phyloP scores from a whole-genome alignment of 2,329 filamentous ascomycete genomes.

The Cytospora paraplurivora region DNA sequence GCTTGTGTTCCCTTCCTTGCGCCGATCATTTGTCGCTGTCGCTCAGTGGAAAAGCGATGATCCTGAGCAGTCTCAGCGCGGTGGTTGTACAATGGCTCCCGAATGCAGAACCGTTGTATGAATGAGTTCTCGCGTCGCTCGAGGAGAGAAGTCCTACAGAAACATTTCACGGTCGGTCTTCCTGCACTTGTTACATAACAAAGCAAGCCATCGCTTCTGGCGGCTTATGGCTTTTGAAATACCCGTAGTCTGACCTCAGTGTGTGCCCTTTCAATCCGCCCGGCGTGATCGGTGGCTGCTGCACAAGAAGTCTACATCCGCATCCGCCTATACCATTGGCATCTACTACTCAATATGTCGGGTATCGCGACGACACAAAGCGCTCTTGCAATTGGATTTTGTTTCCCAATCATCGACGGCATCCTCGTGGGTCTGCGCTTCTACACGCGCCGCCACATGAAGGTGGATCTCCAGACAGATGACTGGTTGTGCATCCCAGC shows the following conservation, averaged over 20 bases:
- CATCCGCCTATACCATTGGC: background rate
- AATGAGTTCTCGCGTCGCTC: no score
- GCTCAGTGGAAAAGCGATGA: no score
- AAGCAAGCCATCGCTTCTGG: no score
- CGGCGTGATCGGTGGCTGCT: no score
- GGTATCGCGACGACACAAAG: conserved; percentile 10
- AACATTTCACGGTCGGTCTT: no score
- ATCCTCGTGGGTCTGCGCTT: conserved; percentile 8
- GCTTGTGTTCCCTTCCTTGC: no score
- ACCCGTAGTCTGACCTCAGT: no score
- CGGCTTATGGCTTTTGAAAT: no score
- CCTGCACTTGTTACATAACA: no score
- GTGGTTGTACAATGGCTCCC: conserved; percentile 1
- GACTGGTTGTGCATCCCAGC: conserved; percentile 11
- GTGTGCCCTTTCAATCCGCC: no score
- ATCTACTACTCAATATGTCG: conserved; percentile 7
- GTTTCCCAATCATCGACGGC: conserved; percentile 10
- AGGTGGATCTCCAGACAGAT: conserved; percentile 5
- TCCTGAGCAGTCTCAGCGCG: background rate
- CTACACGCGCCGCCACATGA: conserved; percentile 9
- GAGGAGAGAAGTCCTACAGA: no score
- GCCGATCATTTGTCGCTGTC: no score
- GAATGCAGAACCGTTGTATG: background rate
- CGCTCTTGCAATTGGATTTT: conserved; percentile 6
- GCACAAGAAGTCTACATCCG: background rate